Conservation (phyloP, 805 yeast genomes). For the Torulaspora indica region DNA sequence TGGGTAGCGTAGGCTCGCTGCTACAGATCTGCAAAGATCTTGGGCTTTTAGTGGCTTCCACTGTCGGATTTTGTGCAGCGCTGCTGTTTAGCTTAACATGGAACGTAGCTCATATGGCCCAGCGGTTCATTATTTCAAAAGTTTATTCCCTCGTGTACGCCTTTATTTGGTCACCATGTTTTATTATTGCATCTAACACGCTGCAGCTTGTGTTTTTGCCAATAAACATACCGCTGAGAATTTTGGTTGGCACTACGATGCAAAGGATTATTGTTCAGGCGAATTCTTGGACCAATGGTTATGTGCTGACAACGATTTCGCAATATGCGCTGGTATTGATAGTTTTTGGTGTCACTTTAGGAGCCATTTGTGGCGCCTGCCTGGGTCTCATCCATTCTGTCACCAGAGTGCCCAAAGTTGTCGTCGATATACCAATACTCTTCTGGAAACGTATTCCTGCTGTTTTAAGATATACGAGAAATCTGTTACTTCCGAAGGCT, state of each 20-base stretch:
- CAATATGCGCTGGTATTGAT: conserved; percentile 28
- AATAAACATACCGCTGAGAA: conserved; percentile 25
- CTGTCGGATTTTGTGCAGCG: conserved; percentile 11
- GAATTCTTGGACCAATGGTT: conserved; percentile 12
- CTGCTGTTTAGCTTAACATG: conserved; percentile 2
- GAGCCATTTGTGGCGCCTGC: conserved; percentile 19
- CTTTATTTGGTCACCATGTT: conserved; percentile 19
- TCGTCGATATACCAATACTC: conserved; percentile 17
- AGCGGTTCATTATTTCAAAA: conserved; percentile 1
- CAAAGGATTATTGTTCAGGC: conserved; percentile 17
- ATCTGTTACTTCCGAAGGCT: not conserved
- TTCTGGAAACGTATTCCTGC: conserved; percentile 12
- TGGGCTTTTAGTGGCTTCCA: conserved; percentile 10
- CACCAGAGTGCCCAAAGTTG: conserved; percentile 23
- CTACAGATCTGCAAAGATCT: conserved; percentile 10
- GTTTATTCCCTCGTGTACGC: conserved; percentile 5
- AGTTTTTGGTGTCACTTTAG: conserved; percentile 21
- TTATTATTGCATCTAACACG: conserved; percentile 18
- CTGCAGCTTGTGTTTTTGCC: conserved; percentile 24
- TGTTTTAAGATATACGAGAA: not conserved
- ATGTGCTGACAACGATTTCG: conserved; percentile 16
- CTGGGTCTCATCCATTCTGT: conserved; percentile 25
- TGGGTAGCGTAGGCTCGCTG: conserved; percentile 7
- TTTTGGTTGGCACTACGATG: conserved; percentile 25
- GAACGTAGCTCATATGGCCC: not conserved